Evolutionary conservation across 495 filamentous ascomycete genomes (phyloP), one percentile per base, ranked within the genome.

Genomic region (Viridothelium virens): DNA sequence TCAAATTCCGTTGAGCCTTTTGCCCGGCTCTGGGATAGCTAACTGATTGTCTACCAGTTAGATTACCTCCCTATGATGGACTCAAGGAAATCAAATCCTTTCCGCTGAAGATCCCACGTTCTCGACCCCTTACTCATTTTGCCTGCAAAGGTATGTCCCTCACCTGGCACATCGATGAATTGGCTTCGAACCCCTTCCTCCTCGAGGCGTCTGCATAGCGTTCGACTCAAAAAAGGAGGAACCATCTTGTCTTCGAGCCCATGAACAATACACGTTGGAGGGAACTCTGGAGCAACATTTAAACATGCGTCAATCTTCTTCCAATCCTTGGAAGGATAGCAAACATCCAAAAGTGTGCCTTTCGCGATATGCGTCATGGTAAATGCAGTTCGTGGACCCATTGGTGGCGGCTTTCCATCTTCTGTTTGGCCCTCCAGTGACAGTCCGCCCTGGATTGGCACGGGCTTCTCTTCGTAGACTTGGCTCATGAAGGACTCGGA

Each of bases 301-400:
- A 63, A n/a, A 41, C 38, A 41, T 41, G 61, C 61, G 41, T 63
- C 61, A 41, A 63, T 63, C 37, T 63, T 63, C 41, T 63, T 63
- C 61, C 61, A 63, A 41, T 39, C 61, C 41, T 63, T 63, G 11
- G 61, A 63, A 16, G 61, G 61, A 33, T 41, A 63, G 37, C 61
- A 63, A 39, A 63, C 37, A 63, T 63, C 37, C 61, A 63, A 39
- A n/a, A 63, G 41, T 10, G 61, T 63, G 37, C 61, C 61, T 5
- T 41, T 41, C 25, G 61, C 61, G 31, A 63, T 63, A 47, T 63
- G 61, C 14, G 61, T 63, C 9, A 63, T 31, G 61, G 37, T 31
- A 63, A 63, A 63, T 7, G 61, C 61, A 4, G 61, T 10, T 18
- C 61, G 61, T 31, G 37, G 37, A 41, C n/a, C 38, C 37, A 41